Evolutionary conservation across 2,329 filamentous ascomycete genomes (phyloP).

Genomic region (Exophiala oligosperma): DNA sequence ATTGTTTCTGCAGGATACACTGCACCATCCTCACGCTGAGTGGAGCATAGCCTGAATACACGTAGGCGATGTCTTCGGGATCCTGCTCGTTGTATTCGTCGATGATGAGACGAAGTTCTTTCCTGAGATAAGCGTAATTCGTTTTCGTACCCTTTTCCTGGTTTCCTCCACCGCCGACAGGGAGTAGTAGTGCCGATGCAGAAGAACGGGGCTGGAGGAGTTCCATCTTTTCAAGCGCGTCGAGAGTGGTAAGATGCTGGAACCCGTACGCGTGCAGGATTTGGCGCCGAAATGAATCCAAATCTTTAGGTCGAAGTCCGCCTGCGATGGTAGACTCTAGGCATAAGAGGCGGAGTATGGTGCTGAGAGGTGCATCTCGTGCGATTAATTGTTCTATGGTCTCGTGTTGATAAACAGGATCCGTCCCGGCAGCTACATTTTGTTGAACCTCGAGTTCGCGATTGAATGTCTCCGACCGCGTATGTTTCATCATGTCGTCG

Average conservation of each 20-base stretch:
- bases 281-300: constrained; percentile 84
- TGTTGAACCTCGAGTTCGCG: constrained; percentile 91
- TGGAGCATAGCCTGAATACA: constrained; percentile 95
- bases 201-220: constrained; percentile 77
- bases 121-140: constrained; percentile 86
- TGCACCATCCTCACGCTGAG: constrained; percentile 89
- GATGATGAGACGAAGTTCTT: constrained; percentile 82
- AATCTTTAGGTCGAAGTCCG: constrained; percentile 82
- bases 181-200: constrained; percentile 77
- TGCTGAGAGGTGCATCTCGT: constrained; percentile 75
- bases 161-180: constrained; percentile 63
- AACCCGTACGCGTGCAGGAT: constrained; percentile 92
- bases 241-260: constrained; percentile 87
- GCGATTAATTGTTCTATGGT: constrained; percentile 93
- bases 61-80: constrained; percentile 93
- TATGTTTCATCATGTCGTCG: constrained; percentile 94
- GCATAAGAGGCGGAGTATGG: constrained; percentile 81
- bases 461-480: constrained; percentile 83
- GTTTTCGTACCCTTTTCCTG: constrained; percentile 64
- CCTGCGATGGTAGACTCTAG: constrained; percentile 89
- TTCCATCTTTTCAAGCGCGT: constrained; percentile 84
- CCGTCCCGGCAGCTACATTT: constrained; percentile 85
- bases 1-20: constrained; percentile 87
- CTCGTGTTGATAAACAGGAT: constrained; percentile 85
- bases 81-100: constrained; percentile 96